Evolutionary conservation across 768 basidiomycete species (phyloP).

Genomic region (Lactifluus volemus): DNA sequence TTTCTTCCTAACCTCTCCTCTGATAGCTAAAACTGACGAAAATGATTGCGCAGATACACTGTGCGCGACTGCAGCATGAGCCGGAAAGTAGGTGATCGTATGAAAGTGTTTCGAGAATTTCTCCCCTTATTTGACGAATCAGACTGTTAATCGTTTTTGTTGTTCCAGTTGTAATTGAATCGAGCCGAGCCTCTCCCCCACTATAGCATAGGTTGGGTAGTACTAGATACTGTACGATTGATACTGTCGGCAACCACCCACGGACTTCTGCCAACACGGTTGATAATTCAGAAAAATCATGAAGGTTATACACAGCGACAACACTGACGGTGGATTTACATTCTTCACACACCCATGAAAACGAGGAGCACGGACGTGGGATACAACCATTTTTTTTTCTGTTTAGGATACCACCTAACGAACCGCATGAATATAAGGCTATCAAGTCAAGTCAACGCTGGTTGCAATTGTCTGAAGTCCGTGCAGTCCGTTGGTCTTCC

Average conservation of each 20-base stretch:
- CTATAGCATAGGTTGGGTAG: background rate
- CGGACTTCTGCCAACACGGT: background rate
- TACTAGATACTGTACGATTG: too few species aligned
- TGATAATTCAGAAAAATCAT: background rate
- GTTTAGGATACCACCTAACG: background rate
- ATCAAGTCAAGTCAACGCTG: background rate
- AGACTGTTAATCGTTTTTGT: background rate
- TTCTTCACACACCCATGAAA: background rate
- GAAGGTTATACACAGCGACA: background rate
- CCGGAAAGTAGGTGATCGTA: slow-evolving; percentile 31
- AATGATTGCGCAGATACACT: slow-evolving; percentile 23
- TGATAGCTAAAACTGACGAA: background rate
- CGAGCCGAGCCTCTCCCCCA: background rate
- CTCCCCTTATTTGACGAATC: slow-evolving; percentile 33
- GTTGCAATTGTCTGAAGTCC: background rate
- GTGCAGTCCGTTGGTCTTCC: slow-evolving; percentile 11
- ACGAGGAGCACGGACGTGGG: background rate
- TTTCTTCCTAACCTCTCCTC: background rate
- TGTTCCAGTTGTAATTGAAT: background rate
- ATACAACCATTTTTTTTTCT: background rate
- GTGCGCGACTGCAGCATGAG: slow-evolving; percentile 29
- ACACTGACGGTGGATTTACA: background rate
- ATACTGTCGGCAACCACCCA: background rate
- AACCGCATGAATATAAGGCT: background rate
- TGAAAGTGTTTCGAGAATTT: slow-evolving; percentile 36